Evolutionary conservation across 306 rosid species (phyloP), one percentile per base, ranked within the genome.

Genomic region (Argentina anserina): DNA sequence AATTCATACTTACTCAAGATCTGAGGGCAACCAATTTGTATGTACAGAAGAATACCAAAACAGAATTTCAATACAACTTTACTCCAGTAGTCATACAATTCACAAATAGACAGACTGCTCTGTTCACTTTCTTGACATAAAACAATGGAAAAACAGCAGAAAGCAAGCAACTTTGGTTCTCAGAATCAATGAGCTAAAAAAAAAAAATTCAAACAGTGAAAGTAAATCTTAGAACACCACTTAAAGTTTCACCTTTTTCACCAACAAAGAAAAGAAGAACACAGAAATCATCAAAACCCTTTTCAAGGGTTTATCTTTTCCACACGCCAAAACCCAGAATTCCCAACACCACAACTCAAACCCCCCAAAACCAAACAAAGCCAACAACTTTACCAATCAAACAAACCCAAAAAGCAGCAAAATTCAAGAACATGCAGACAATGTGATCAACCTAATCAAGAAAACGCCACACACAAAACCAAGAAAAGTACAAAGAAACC

Each of bases 371-470:
- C 33, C 33, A 41, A 28, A 31, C 55, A 41, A 31, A 63, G 1
- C 60, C 10, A 46, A 41, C 13, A 29, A 26, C 45, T 33, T 3
- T 23, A 72, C 14, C 67, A 50, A 53, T 45, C 39, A 13, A 65
- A 43, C 36, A 63, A 61, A 31, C 21, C 56, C 34, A 6, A 37
- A 41, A 58, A 55, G 37, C n/a, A 74, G 3, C 9, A 65, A 20
- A 42, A 56, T 40, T 60, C 37, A 80, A 77, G 71, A 56, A 65
- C 68, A 80, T 66, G 76, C 78, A 77, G 18, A 71, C 78, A 76
- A 70, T 73, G 70, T 67, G 76, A 75, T 67, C 40, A 76, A 58
- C 77, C 71, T 45, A 76, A 55, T 23, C 70, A 75, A 42, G 69
- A 7, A 21, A 20, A 21, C 46, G 34, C n/a, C n/a, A n/a, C n/a